These are phyloP conservation scores for Ogataea ganodermae DNA, from an alignment of 805 yeast species.

Conservation along the genomic window DNA sequence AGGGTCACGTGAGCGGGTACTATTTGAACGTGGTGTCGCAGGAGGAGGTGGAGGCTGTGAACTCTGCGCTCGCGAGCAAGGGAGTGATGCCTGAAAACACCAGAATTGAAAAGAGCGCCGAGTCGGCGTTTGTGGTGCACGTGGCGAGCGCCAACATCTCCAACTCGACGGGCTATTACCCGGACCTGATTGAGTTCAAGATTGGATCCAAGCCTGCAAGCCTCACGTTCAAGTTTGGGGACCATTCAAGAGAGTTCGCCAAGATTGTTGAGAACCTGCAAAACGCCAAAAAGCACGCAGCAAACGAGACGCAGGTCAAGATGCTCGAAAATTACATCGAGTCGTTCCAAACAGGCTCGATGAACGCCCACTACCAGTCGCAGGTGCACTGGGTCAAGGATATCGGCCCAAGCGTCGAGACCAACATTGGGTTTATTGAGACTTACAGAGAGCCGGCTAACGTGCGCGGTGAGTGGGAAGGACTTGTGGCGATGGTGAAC, in stretches of 20 bases:
- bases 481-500: conserved; percentile 86
- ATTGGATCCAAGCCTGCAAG: conserved; percentile 43
- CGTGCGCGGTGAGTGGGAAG: conserved; percentile 92
- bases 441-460: conserved; percentile 93
- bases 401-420: conserved; percentile 72
- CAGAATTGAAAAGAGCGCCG: conserved; percentile 60
- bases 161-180: conserved; percentile 60
- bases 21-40: conserved; percentile 60
- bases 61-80: conserved; percentile 60
- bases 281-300: conserved; percentile 61
- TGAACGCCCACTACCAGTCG: conserved; percentile 81
- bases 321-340: conserved; percentile 68
- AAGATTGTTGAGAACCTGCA: conserved; percentile 56
- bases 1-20: conserved; percentile 75
- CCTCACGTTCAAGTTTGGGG: conserved; percentile 70
- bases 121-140: conserved; percentile 53
- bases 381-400: conserved; percentile 90
- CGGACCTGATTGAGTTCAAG: conserved; percentile 42
- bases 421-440: conserved; percentile 89
- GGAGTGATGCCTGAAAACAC: conserved; percentile 80
- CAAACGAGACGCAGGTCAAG: conserved; percentile 68
- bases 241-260: conserved; percentile 66
- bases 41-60: conserved; percentile 65
- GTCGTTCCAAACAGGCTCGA: conserved; percentile 78
- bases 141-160: conserved; percentile 65